Conservation (phyloP, 164 flowering plant genomes). For the Houttuynia cordata region DNA sequence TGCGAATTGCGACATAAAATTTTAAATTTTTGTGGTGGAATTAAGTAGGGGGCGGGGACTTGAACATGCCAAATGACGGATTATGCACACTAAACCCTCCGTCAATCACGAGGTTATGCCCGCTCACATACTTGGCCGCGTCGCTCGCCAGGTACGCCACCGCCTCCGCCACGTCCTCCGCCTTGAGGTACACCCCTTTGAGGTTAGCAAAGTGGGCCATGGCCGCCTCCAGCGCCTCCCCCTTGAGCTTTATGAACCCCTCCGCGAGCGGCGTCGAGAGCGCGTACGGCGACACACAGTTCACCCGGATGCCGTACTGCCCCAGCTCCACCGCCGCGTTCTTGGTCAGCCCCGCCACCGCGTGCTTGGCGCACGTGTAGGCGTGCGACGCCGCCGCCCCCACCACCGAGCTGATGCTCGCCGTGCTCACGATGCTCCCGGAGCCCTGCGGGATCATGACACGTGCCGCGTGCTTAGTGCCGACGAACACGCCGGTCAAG, state of each 20-base stretch:
- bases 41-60: background rate
- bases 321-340: constrained; percentile 38
- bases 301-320: constrained; percentile 36
- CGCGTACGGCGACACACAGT: constrained; percentile 30
- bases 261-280: background rate
- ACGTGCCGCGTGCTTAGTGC: constrained; percentile 14
- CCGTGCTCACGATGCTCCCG: constrained; percentile 2
- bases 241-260: background rate
- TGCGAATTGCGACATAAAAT: no score
- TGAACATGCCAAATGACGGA: background rate
- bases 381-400: constrained; percentile 21
- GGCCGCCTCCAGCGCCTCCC: background rate
- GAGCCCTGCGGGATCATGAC: constrained; percentile 3
- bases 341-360: constrained; percentile 30
- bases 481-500: constrained; percentile 20
- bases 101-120: constrained; percentile 2
- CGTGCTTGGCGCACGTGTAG: constrained; percentile 31
- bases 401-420: constrained; percentile 26
- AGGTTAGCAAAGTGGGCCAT: background rate
- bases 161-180: constrained; percentile 3
- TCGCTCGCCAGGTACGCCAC: background rate
- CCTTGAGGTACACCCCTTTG: constrained; percentile 1
- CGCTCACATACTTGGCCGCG: constrained; percentile 1
- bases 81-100: background rate
- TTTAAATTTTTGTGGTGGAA: no score